A percentile compares a stretch with the other conserved stretches of the same genome.
phyloP scores from a whole-genome alignment of 2,329 filamentous ascomycete genomes.

The Pyrenophora graminea region DNA sequence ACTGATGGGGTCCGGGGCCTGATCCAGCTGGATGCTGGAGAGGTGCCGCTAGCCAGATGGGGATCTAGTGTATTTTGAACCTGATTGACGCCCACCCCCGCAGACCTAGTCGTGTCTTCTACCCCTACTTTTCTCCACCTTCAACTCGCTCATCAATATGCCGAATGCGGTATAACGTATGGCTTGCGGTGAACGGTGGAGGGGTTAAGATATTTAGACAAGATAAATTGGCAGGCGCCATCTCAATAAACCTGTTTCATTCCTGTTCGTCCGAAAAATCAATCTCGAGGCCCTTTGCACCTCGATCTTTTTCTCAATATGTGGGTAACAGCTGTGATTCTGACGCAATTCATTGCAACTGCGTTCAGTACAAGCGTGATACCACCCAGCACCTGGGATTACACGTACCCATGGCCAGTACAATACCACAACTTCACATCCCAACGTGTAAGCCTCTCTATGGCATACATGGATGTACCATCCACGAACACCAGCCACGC shows the following conservation, averaged over 20 bases:
- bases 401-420: conserved; percentile 58
- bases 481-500: conserved; percentile 40
- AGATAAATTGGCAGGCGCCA: conserved; percentile 4
- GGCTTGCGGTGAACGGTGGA: neutral
- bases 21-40: neutral
- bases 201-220: neutral
- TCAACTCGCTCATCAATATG: too few species aligned
- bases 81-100: too few species aligned
- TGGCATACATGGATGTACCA: conserved; percentile 61
- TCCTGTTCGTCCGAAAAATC: too few species aligned
- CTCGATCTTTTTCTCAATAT: conserved; percentile 4
- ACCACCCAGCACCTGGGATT: conserved; percentile 29
- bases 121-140: too few species aligned
- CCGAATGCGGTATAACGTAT: too few species aligned
- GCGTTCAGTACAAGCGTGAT: conserved; percentile 10
- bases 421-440: conserved; percentile 55
- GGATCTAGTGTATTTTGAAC: too few species aligned
- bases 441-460: conserved; percentile 55
- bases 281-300: too few species aligned
- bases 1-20: neutral
- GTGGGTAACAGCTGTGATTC: conserved; percentile 1
- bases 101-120: too few species aligned
- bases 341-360: conserved; percentile 11
- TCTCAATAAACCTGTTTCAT: neutral
- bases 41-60: too few species aligned